A percentile compares a stretch with the other conserved stretches of the same genome.
These are phyloP conservation scores for Pleurotus eryngii DNA, from an alignment of 768 basidiomycete genomes.

Conservation along the genomic window DNA sequence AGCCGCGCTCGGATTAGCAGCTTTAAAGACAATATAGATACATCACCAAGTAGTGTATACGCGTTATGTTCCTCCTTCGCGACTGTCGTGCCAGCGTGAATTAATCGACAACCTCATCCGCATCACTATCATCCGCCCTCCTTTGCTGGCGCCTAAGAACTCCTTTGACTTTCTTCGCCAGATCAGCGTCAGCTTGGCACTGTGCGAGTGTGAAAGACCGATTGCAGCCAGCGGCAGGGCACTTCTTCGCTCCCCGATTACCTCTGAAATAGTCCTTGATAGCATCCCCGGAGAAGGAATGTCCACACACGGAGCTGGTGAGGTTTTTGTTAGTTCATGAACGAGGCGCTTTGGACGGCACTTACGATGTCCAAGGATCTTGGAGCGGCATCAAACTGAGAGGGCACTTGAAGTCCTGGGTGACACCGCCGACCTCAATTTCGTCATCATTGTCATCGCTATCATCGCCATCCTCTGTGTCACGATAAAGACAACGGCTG, in stretches of 20 bases:
- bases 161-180: slow-evolving; percentile 62
- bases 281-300: slow-evolving; percentile 76
- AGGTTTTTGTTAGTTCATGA: too few relatives aligned
- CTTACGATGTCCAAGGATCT: slow-evolving; percentile 83
- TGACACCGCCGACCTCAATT: slow-evolving; percentile 81
- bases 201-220: slow-evolving; percentile 49
- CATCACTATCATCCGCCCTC: slow-evolving; percentile 49
- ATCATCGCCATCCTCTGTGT: slow-evolving; percentile 74
- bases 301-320: slow-evolving; percentile 50
- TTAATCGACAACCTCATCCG: slow-evolving; percentile 55
- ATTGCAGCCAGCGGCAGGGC: slow-evolving; percentile 74
- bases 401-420: slow-evolving; percentile 83
- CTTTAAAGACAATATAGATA: too few relatives aligned
- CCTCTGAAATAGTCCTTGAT: slow-evolving; percentile 61
- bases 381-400: slow-evolving; percentile 63
- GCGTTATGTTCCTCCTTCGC: too few relatives aligned
- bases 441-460: slow-evolving; percentile 82
- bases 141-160: slow-evolving; percentile 48
- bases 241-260: slow-evolving; percentile 36
- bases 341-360: slow-evolving; percentile 8
- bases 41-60: too few relatives aligned
- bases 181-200: slow-evolving; percentile 50
- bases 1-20: too few relatives aligned
- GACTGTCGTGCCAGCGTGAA: too few relatives aligned
- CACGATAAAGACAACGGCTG: background rate